Conservation (phyloP, 331 rosid species). For the Erythrophleum ivorense region DNA sequence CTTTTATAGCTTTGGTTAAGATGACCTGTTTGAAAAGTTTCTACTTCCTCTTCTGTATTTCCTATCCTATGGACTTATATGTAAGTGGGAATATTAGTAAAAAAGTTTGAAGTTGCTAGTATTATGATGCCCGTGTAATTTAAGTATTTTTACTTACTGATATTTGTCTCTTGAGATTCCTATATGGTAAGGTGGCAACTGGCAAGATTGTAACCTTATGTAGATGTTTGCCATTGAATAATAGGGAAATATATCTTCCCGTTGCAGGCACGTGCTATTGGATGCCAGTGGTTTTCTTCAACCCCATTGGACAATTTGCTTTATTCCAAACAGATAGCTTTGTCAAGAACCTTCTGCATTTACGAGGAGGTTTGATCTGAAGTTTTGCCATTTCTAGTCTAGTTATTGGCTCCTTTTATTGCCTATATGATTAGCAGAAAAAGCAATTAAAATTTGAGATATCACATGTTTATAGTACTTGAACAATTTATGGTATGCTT, state of each 20-base stretch:
- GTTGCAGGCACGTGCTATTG: conserved; percentile 72
- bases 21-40: background rate
- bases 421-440: conserved; percentile 16
- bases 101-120: background rate
- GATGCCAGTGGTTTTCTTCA: conserved; percentile 83
- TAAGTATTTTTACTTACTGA: background rate
- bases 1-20: background rate
- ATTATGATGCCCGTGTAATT: background rate
- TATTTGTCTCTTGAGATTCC: conserved; percentile 28
- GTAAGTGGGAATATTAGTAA: conserved; percentile 2
- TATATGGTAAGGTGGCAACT: conserved; percentile 29
- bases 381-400: conserved; percentile 27
- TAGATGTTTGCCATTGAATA: conserved; percentile 22
- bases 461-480: background rate
- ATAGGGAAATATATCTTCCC: conserved; percentile 24
- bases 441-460: conserved; percentile 9
- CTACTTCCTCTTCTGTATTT: background rate
- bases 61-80: background rate
- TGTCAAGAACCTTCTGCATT: conserved; percentile 87
- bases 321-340: conserved; percentile 69
- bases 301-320: conserved; percentile 53
- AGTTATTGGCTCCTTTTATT: conserved; percentile 33
- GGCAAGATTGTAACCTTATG: conserved; percentile 19
- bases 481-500: conserved; percentile 23
- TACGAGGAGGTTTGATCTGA: conserved; percentile 75